A percentile compares a stretch with the other conserved stretches of the same genome.
phyloP scores from a whole-genome alignment of 2,329 filamentous ascomycete species.

The Scedosporium dehoogii region DNA sequence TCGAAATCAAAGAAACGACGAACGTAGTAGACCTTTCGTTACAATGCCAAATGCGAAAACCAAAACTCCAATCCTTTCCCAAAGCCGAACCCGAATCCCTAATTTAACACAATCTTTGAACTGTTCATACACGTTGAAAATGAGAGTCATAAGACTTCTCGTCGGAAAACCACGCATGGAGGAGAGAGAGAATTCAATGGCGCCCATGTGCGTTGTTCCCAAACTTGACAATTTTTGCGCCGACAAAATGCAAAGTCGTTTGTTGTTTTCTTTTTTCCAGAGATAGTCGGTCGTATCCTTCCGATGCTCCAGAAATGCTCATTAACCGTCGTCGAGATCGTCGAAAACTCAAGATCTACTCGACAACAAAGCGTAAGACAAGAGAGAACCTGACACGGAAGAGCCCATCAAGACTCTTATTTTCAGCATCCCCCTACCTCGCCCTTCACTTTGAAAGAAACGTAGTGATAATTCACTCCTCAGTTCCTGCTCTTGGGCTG shows the following conservation, averaged over 20 bases:
- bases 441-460: too few species aligned
- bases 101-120: not conserved
- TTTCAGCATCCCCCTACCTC: too few species aligned
- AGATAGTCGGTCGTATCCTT: not conserved
- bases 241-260: not conserved
- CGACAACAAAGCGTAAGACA: not conserved
- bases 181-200: not conserved
- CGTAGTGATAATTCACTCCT: not conserved
- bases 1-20: not conserved
- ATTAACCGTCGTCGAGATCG: not conserved
- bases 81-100: not conserved
- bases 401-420: too few species aligned
- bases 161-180: not conserved
- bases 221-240: not conserved
- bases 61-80: not conserved
- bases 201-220: not conserved
- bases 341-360: too few species aligned
- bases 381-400: not conserved
- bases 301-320: not conserved
- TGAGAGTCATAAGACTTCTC: not conserved
- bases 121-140: not conserved
- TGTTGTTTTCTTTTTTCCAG: not conserved
- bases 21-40: not conserved
- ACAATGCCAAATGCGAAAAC: not conserved
- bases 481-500: constrained; percentile 47